Evolutionary conservation across 805 yeast genomes (phyloP).

Genomic region (Ogataea naganishii): DNA sequence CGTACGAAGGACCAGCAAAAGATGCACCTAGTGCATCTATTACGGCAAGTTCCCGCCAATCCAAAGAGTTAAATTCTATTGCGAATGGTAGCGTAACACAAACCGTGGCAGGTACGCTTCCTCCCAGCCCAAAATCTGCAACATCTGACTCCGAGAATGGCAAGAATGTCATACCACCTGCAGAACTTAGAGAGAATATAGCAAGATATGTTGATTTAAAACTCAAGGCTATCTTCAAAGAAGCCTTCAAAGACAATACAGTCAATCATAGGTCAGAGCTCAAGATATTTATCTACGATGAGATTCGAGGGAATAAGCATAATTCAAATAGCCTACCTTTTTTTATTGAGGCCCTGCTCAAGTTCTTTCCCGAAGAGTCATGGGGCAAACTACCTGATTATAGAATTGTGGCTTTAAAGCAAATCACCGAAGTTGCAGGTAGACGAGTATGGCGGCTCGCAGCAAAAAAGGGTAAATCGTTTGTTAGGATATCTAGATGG

Average conservation of each 20-base stretch:
- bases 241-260: neutral
- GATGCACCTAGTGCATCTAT: neutral
- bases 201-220: neutral
- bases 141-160: too few species aligned
- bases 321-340: neutral
- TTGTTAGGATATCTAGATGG: slow-evolving; percentile 8
- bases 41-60: neutral
- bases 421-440: neutral
- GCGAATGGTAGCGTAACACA: too few species aligned
- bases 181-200: neutral
- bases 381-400: slow-evolving; percentile 6
- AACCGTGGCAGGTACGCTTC: neutral
- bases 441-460: slow-evolving; percentile 4
- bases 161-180: neutral
- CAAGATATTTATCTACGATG: neutral
- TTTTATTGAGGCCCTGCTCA: slow-evolving; percentile 2
- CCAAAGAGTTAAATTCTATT: too few species aligned
- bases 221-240: slow-evolving; percentile 1
- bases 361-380: slow-evolving; percentile 6
- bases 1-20: neutral
- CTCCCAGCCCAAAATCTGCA: neutral
- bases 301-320: neutral
- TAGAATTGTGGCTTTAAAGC: slow-evolving; percentile 5
- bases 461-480: slow-evolving; percentile 3
- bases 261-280: slow-evolving; percentile 1